Conservation (phyloP, 2,329 filamentous ascomycete genomes). For the Allantophomopsis lycopodina region DNA sequence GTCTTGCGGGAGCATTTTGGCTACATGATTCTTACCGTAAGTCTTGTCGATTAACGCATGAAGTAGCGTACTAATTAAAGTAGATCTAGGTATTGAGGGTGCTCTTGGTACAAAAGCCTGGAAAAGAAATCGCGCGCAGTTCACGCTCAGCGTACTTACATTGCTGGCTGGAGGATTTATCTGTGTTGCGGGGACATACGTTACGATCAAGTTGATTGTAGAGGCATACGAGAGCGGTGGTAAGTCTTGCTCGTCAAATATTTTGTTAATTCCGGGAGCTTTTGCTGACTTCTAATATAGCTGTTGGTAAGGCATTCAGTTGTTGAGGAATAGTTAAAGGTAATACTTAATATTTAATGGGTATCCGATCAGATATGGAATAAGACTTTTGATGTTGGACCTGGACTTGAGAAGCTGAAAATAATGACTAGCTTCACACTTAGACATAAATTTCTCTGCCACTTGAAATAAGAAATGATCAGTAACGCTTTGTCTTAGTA, state of each 20-base stretch:
- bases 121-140: slow-evolving; percentile 1
- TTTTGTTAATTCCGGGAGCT: neutral
- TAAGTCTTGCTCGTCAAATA: neutral
- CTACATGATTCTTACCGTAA: slow-evolving; percentile 18
- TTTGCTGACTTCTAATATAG: neutral
- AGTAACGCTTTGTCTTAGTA: too few species aligned
- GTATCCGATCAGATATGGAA: too few species aligned
- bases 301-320: slow-evolving; percentile 1
- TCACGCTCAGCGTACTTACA: slow-evolving; percentile 3
- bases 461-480: too few species aligned
- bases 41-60: neutral
- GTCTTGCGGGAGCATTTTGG: slow-evolving; percentile 31
- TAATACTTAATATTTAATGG: too few species aligned
- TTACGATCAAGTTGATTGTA: slow-evolving; percentile 3
- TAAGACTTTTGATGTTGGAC: too few species aligned
- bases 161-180: slow-evolving; percentile 5
- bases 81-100: slow-evolving; percentile 2
- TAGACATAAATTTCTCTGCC: too few species aligned
- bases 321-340: neutral
- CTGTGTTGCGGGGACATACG: slow-evolving; percentile 5
- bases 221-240: slow-evolving; percentile 4
- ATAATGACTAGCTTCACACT: too few species aligned
- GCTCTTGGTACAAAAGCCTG: neutral
- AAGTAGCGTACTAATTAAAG: neutral
- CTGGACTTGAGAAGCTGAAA: too few species aligned